A percentile compares a stretch with the other conserved stretches of the same genome.
Conservation (phyloP, 768 basidiomycete species). For the Calocybe gangraenosa region DNA sequence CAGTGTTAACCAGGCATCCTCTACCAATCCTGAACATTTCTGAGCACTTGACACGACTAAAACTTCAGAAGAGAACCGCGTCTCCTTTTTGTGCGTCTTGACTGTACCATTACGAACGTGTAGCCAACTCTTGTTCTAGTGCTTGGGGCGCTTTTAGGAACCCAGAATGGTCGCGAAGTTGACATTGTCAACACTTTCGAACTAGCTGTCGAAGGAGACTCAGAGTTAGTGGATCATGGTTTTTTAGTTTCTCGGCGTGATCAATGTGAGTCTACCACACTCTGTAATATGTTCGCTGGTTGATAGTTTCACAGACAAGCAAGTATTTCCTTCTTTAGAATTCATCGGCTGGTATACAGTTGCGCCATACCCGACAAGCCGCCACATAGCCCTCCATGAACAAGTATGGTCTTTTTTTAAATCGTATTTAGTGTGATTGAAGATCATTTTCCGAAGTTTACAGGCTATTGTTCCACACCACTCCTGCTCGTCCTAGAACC, state of each 20-base stretch:
- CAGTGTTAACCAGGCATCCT: constrained; percentile 67
- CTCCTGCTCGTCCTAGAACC: constrained; percentile 66
- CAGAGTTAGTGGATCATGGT: constrained; percentile 67
- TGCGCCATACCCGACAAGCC: constrained; percentile 64
- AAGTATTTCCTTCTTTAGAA: constrained; percentile 96
- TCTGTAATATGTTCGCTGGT: neutral
- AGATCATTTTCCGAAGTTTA: constrained; percentile 51
- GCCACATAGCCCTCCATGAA: constrained; percentile 80
- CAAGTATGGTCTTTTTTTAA: constrained; percentile 46
- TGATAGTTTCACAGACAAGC: constrained; percentile 65
- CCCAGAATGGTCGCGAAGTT: constrained; percentile 90
- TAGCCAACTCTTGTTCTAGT: constrained; percentile 43
- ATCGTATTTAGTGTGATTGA: neutral
- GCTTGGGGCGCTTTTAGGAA: constrained; percentile 89
- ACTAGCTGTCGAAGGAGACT: constrained; percentile 59
- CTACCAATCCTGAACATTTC: constrained; percentile 96
- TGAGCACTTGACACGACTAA: constrained; percentile 86
- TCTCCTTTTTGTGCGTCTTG: constrained; percentile 59
- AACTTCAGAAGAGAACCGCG: constrained; percentile 61
- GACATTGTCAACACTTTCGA: constrained; percentile 98
- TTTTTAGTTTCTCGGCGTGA: constrained; percentile 82
- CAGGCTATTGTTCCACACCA: constrained; percentile 81
- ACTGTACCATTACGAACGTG: neutral
- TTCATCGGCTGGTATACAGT: constrained; percentile 98
- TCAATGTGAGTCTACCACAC: constrained; percentile 55